These are phyloP conservation scores for Trypanosoma congolense DNA, from an alignment of 208 protist species.

Conservation along the genomic window DNA sequence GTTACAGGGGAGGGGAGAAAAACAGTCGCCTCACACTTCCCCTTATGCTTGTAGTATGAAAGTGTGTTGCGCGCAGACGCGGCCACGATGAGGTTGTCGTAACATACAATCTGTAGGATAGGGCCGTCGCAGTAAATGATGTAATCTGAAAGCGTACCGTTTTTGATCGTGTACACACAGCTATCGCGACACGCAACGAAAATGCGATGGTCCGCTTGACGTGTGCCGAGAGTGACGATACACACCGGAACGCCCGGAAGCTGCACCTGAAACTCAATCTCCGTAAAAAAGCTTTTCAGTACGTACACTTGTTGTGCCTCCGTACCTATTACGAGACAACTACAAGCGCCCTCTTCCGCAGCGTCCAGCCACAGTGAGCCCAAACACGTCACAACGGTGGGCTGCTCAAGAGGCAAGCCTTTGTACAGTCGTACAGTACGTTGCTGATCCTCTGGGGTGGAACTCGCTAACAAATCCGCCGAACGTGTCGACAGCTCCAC, in stretches of 20 bases:
- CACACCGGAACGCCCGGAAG: constrained; percentile 69
- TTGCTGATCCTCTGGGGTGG: constrained; percentile 39
- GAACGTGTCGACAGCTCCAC: constrained; percentile 65
- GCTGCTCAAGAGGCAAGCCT: constrained; percentile 50
- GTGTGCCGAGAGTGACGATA: constrained; percentile 64
- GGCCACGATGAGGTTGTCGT: constrained; percentile 84
- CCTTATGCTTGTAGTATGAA: constrained; percentile 88
- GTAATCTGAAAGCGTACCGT: constrained; percentile 62
- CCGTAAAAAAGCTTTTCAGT: constrained; percentile 42
- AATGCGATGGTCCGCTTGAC: constrained; percentile 89
- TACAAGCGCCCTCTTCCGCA: constrained; percentile 47
- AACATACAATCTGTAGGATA: constrained; percentile 74
- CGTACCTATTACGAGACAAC: constrained; percentile 89
- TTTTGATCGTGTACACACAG: constrained; percentile 90
- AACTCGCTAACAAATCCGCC: constrained; percentile 65
- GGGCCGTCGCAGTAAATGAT: constrained; percentile 89
- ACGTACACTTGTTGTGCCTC: constrained; percentile 85
- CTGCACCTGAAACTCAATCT: constrained; percentile 51
- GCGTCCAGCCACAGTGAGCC: constrained; percentile 52
- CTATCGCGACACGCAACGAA: constrained; percentile 89
- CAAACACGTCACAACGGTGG: constrained; percentile 86
- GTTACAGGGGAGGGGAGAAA: constrained; percentile 70
- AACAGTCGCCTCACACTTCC: constrained; percentile 75
- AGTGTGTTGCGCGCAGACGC: constrained; percentile 86
- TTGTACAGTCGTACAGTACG: constrained; percentile 39